Base-by-base conservation (phyloP, 2,329 filamentous ascomycete species). In the Sporothrix mexicana region DNA sequence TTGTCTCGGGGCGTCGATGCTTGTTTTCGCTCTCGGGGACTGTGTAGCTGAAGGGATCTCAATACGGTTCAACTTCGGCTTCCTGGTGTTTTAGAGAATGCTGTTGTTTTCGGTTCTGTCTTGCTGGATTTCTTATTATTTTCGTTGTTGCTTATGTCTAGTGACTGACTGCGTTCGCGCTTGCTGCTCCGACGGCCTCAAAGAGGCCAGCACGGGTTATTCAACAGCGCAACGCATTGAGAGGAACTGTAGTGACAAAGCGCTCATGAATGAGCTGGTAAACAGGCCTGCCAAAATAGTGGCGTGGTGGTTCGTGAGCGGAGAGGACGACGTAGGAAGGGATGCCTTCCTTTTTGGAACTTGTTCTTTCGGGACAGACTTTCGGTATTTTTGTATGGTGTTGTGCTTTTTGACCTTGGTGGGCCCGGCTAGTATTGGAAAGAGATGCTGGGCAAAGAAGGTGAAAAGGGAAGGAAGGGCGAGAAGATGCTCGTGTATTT, bases 191-290 rank as follows among this genome's bases (percentile, higher is more conserved):
- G 78, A 79, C 80, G 80, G 80, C 81, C 82, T 83, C 82, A 77
- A 74, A 78, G 81, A 83, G 82, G 82, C 81, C 81, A 80, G 82
- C 82, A 81, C 80, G 81, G 80, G 82, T 78, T 80, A 79, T 76
- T 76, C 78, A 75, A 78, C 78, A 77, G 77, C 69, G 76, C 77
- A 77, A 77, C 76, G 80, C 82, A 84, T 84, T 77, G 79, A 77
- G 76, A 70, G 74, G 64, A 68, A 59, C 9, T 55, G 41, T 43
- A 66, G 68, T 41, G 30, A 41, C 51, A 67, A 43, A 20, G 30
- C 62, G 70, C 74, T 76, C 74, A 73, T 75, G 45, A 68, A 69
- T 45, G 55, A 69, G 69, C 43, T 30, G 20, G 43, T 17, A 20
- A 47, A 13, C 53, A 55, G 49, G 61, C 62, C 45, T 25, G 61